Percentiles rank a stretch among this genome's conserved stretches.
phyloP scores from a whole-genome alignment of 2,329 filamentous ascomycete genomes.

The Calonectria ilicicola region DNA sequence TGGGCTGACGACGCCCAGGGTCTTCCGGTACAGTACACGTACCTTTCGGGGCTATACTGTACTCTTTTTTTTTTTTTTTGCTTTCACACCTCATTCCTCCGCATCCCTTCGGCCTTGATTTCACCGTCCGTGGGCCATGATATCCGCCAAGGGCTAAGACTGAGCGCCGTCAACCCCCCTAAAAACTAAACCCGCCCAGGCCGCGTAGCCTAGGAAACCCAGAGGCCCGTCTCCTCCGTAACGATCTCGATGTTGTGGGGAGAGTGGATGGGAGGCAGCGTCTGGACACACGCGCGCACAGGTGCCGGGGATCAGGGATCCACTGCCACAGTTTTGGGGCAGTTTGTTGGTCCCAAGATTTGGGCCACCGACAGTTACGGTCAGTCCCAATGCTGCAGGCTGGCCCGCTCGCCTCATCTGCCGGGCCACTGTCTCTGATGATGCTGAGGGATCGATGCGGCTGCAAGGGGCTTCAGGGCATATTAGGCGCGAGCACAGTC shows the following conservation, averaged over 20 bases:
- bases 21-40: background rate
- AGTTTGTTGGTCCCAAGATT: background rate
- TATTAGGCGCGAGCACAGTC: background rate
- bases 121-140: background rate
- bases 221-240: constrained; percentile 5
- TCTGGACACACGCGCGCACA: background rate
- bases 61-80: background rate
- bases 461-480: constrained; percentile 7
- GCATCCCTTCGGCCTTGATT: constrained; percentile 1
- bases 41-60: background rate
- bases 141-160: background rate
- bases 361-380: background rate
- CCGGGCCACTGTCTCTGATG: constrained; percentile 8
- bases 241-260: constrained; percentile 27
- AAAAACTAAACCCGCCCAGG: background rate
- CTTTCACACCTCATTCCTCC: background rate
- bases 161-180: background rate
- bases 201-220: constrained; percentile 25
- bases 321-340: constrained; percentile 2
- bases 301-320: constrained; percentile 7
- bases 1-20: constrained; percentile 35
- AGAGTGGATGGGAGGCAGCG: constrained; percentile 17
- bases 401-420: background rate
- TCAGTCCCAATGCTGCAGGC: background rate
- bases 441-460: background rate